Evolutionary conservation across 306 rosid genomes (phyloP), one percentile per base, ranked within the genome.

Genomic region (Fragaria ananassa): DNA sequence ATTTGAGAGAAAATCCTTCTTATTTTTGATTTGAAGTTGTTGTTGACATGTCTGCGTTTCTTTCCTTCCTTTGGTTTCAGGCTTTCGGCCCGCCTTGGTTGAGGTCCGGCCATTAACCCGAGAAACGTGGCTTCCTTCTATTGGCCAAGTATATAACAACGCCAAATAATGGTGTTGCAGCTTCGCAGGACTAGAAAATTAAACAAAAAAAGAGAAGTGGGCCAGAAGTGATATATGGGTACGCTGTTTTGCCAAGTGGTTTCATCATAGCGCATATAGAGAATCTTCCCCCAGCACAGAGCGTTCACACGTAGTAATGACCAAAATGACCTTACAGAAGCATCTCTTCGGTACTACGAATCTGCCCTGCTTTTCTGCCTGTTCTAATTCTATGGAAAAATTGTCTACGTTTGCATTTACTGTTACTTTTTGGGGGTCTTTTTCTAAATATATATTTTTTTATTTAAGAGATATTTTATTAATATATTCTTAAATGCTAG

Each of bases 271-370:
- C 14, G 1, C 56, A 2, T 69, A 77, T 21, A 64, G 82, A 31
- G 68, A 73, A 84, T 84, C 87, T 80, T 80, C 78, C 27, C 17
- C 23, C 57, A 25, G 70, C 62, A 7, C 21, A 10, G 42, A 2
- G 74, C 37, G 82, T 84, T 80, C 87, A 84, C 87, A 84, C 87
- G 3, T 0, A 0, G 0, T 2, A 80, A 80, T 68, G 77, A 76
- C 87, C 3, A 45, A 31, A 72, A 9, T 69, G 29, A 6, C 82
- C 87, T 76, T 19, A 2, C 18, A 4, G 3, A 31, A 0, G 74
- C n/a, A 60, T 60, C 19, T 13, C 31, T 29, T 14, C 5, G 19
- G 49, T 54, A 0, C n/a, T 56, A 6, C 27, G 10, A 2, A 29
- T 57, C 3, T 45, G 4, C 23, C 23, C 68, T 39, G 3, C 31